Evolutionary conservation across 179 eudicot species (phyloP), one percentile per base, ranked within the genome.

Genomic region (Dionaea muscipula): DNA sequence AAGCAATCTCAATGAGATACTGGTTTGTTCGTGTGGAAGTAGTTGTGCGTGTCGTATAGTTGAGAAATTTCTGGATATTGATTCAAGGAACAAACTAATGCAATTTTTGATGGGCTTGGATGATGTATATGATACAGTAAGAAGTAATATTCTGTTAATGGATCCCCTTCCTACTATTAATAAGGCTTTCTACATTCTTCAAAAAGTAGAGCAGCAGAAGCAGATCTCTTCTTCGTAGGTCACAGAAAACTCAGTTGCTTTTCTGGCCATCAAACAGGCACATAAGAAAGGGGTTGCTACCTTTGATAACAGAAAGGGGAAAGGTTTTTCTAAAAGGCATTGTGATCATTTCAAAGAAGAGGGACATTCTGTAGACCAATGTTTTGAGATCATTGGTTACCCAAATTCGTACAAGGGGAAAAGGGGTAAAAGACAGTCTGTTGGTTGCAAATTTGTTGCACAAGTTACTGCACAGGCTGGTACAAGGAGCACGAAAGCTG

Each of bases 71-170:
- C 10, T 31, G 5, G 35, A 6, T 31, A 31, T 11, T 4, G 10
- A 31, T 4, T 31, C 35, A 31, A 31, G n/a, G n/a, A n/a, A 22
- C 27, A 26, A 51, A 6, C 19, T 26, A 1, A 14, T 51, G 4
- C 55, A 51, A 4, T 26, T 25, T 36, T 19, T 54, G 1, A 36
- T 54, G 43, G 24, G 41, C 4, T n/a, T 52, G 40, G 27, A 52
- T 35, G 24, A 18, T 28, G 22, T 11, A 15, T 52, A 16, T 36
- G 27, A 37, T 3, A 0, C 14, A 18, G 26, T 38, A 9, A 9
- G 44, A 13, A 6, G 26, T 19, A 14, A 21, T 2, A 54, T 38
- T 8, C 11, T 54, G 36, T 2, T 16, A 4, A 26, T 51, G 37
- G 37, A 51, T 15, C 55, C 55, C 1, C 26, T 51, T 16, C 36